These are phyloP conservation scores for Phtheirospermum japonicum DNA, from an alignment of 257 asterid genomes.

Conservation along the genomic window DNA sequence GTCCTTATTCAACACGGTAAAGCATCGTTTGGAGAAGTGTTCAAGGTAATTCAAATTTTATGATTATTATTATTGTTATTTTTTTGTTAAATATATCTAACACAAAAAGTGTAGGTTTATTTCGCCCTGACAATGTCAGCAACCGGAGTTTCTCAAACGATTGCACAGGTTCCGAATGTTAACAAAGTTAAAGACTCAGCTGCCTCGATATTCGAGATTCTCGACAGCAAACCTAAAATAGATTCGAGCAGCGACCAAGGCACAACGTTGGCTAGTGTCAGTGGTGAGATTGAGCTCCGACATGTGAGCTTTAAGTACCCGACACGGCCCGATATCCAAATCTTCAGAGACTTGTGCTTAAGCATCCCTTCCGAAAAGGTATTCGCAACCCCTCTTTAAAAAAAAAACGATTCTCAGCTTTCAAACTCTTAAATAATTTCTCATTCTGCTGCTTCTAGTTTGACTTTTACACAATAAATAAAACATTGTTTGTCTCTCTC, in stretches of 20 bases:
- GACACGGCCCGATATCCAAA: constrained; percentile 61
- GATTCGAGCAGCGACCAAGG: constrained; percentile 68
- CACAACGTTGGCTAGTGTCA: constrained; percentile 36
- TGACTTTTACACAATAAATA: no score
- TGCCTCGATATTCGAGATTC: constrained; percentile 65
- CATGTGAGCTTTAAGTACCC: constrained; percentile 67
- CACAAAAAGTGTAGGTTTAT: constrained; percentile 49
- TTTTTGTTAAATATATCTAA: no score
- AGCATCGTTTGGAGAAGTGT: constrained; percentile 62
- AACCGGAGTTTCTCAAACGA: constrained; percentile 63
- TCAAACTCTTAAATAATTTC: no score
- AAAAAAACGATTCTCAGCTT: no score
- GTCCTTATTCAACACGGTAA: constrained; percentile 43
- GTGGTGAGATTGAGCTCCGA: constrained; percentile 57
- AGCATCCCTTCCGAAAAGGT: constrained; percentile 78
- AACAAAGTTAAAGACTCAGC: constrained; percentile 58
- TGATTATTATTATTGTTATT: no score
- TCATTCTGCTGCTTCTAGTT: no score
- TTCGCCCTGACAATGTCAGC: constrained; percentile 76
- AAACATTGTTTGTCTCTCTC: no score
- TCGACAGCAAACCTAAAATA: constrained; percentile 58
- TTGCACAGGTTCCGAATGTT: constrained; percentile 60
- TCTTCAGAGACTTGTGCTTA: constrained; percentile 62
- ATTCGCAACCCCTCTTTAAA: background rate
- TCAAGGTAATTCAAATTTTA: constrained; percentile 64